phyloP scores from a whole-genome alignment of 768 basidiomycete genomes.

The Epithele typhae region DNA sequence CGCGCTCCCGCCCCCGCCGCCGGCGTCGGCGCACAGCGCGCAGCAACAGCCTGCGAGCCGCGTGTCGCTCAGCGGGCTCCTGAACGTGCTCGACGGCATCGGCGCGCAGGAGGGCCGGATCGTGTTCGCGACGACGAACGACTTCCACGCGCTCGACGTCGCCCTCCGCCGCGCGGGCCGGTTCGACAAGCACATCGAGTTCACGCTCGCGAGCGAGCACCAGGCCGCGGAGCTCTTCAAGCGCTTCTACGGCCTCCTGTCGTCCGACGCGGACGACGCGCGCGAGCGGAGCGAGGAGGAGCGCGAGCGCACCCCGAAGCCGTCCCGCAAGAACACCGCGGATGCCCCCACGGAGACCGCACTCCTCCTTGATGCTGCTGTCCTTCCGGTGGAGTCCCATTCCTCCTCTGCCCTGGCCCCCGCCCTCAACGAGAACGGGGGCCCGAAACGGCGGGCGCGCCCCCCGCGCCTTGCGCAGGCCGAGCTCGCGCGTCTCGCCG shows the following conservation, averaged over 20 bases:
- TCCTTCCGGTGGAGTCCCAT: neutral
- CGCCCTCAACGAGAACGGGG: neutral
- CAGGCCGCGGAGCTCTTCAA: constrained; percentile 65
- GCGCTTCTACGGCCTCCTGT: constrained; percentile 62
- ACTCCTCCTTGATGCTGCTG: neutral
- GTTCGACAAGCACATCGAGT: constrained; percentile 77
- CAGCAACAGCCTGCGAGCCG: constrained; percentile 18
- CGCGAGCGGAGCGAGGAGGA: constrained; percentile 5
- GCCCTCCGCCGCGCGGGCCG: constrained; percentile 76
- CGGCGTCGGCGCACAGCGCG: no score
- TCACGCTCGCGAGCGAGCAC: constrained; percentile 65
- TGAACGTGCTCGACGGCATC: constrained; percentile 78
- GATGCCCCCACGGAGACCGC: neutral
- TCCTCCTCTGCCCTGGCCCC: neutral
- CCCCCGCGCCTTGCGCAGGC: constrained; percentile 30
- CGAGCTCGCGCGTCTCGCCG: constrained; percentile 45
- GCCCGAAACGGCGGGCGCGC: constrained; percentile 10
- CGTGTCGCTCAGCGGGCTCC: constrained; percentile 67
- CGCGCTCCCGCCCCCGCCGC: neutral
- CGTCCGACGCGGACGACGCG: neutral
- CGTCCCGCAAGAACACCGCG: neutral
- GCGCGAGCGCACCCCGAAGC: constrained; percentile 3
- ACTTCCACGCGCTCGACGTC: constrained; percentile 63
- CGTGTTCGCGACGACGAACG: constrained; percentile 76
- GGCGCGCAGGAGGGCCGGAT: constrained; percentile 81